phyloP scores from a whole-genome alignment of 106 monocot species.

The Dendrobium huoshanense region DNA sequence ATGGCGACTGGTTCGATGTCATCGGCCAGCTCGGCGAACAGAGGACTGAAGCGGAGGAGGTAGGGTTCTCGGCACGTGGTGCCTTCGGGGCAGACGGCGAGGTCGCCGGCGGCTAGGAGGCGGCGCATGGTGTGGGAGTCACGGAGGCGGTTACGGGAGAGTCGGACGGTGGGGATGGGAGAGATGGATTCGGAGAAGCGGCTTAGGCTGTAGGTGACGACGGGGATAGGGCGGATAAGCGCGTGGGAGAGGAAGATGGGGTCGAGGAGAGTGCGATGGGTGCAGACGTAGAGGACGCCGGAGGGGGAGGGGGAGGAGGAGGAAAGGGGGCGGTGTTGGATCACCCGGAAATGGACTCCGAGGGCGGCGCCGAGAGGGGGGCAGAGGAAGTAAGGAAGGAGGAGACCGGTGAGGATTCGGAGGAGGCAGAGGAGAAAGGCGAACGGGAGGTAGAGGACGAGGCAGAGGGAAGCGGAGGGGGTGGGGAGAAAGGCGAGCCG shows the following conservation, averaged over 20 bases:
- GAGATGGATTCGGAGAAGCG: conserved; percentile 52
- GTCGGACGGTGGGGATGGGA: conserved; percentile 57
- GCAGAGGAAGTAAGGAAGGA: conserved; percentile 39
- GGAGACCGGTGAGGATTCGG: conserved; percentile 30
- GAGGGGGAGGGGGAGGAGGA: not conserved
- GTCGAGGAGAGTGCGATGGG: conserved; percentile 71
- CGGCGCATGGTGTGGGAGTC: conserved; percentile 42
- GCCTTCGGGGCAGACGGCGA: conserved; percentile 87
- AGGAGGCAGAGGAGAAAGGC: conserved; percentile 27
- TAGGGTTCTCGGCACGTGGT: conserved; percentile 67
- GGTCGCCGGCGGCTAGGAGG: conserved; percentile 48
- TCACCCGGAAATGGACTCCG: conserved; percentile 30
- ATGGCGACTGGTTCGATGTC: conserved; percentile 40
- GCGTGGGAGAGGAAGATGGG: conserved; percentile 48
- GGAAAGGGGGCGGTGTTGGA: not conserved
- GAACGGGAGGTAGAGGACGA: conserved; percentile 71
- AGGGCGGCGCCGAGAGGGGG: conserved; percentile 12
- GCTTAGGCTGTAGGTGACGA: conserved; percentile 89
- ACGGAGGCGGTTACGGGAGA: conserved; percentile 43
- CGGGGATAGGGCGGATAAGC: conserved; percentile 39
- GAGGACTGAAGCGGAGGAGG: conserved; percentile 46
- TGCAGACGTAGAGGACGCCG: conserved; percentile 53
- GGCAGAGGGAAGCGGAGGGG: conserved; percentile 26
- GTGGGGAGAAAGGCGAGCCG: conserved; percentile 75
- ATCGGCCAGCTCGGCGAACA: conserved; percentile 43